These are phyloP conservation scores for Penstemon davidsonii DNA, from an alignment of 257 asterid genomes.

Conservation along the genomic window DNA sequence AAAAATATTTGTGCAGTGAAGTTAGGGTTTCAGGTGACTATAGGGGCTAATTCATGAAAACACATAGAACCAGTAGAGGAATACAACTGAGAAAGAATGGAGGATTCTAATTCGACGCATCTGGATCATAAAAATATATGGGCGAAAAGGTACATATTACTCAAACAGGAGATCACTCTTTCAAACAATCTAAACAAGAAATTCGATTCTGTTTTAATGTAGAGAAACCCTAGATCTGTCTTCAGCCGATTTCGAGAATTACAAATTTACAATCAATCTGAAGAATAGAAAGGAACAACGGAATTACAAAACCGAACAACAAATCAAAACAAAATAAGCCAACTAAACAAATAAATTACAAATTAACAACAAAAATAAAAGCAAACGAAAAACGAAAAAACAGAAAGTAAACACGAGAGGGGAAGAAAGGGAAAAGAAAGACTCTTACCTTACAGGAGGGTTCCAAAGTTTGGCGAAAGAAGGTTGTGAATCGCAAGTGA, in stretches of 20 bases:
- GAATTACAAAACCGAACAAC: conserved; percentile 12
- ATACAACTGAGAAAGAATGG: conserved; percentile 90
- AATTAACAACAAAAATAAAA: neutral
- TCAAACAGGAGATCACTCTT: conserved; percentile 13
- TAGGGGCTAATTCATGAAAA: conserved; percentile 60
- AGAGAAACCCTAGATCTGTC: conserved; percentile 25
- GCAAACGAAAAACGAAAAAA: neutral
- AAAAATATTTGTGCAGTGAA: neutral
- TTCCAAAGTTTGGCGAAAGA: conserved; percentile 32
- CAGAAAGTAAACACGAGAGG: neutral
- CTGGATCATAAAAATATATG: conserved; percentile 38
- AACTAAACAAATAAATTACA: neutral
- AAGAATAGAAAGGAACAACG: neutral
- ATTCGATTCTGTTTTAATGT: neutral
- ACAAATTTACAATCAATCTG: conserved; percentile 28
- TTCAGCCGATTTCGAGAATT: conserved; percentile 3
- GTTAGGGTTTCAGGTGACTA: conserved; percentile 1
- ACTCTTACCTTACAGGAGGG: conserved; percentile 34
- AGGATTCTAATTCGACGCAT: conserved; percentile 71
- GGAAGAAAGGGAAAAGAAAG: neutral
- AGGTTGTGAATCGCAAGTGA: fast-evolving
- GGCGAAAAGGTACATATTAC: conserved; percentile 30
- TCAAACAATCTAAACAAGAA: neutral
- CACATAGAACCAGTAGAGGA: conserved; percentile 83
- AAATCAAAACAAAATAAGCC: neutral